A percentile compares a stretch with the other conserved stretches of the same genome.
Evolutionary conservation across 148 eudicot genomes (phyloP).

Genomic region (Vaccinium macrocarpon): DNA sequence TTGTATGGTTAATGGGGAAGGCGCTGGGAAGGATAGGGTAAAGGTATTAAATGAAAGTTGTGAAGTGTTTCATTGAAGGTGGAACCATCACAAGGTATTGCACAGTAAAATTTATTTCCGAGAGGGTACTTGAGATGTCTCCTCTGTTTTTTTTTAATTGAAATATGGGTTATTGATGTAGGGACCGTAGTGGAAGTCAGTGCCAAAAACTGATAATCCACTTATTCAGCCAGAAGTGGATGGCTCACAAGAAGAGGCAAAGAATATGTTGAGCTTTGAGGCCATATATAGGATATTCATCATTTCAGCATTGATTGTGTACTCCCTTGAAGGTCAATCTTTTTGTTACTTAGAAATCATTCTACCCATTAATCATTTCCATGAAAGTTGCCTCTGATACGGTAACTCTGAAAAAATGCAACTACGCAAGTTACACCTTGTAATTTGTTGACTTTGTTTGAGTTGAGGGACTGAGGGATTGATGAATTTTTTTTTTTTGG

Average conservation of each 20-base stretch:
- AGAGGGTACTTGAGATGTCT: conserved; percentile 7
- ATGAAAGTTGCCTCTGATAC: neutral
- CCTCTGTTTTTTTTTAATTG: conserved; percentile 2
- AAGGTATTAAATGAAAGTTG: neutral
- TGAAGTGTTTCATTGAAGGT: neutral
- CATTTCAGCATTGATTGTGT: neutral
- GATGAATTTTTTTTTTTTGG: neutral
- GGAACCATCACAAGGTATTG: neutral
- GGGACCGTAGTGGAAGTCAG: neutral
- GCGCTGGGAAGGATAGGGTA: neutral
- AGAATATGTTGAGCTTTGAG: neutral
- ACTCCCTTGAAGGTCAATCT: neutral
- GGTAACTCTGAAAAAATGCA: neutral
- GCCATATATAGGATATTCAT: neutral
- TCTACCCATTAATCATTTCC: neutral
- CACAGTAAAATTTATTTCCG: neutral
- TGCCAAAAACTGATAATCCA: neutral
- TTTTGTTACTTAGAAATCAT: neutral
- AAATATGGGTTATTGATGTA: conserved; percentile 2
- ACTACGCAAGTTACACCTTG: neutral
- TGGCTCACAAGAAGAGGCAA: too few species aligned
- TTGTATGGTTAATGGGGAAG: neutral
- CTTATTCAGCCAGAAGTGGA: too few species aligned
- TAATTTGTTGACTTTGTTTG: neutral
- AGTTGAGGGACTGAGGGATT: neutral